Evolutionary conservation across 2,329 filamentous ascomycete genomes (phyloP).

Genomic region (Ophiostoma himal-ulmi): DNA sequence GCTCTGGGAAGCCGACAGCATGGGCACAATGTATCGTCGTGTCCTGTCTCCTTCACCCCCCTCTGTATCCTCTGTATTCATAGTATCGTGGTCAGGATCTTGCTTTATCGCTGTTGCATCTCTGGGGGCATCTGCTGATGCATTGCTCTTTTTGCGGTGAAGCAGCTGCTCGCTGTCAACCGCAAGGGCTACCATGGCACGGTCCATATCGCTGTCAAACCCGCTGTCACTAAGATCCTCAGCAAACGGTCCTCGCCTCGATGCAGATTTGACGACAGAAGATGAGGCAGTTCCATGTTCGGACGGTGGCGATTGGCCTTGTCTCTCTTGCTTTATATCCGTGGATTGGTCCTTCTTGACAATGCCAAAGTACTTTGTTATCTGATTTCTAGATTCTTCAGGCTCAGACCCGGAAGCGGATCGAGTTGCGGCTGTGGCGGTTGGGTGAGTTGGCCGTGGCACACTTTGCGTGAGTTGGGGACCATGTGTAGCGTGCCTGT

Average conservation of each 20-base stretch:
- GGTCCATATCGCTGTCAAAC: conserved; percentile 27
- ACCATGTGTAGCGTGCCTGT: neutral
- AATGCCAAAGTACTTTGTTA: conserved; percentile 24
- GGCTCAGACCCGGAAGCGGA: neutral
- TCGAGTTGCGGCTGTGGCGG: neutral
- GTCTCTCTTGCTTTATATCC: neutral
- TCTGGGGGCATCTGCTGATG: neutral
- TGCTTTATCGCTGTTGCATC: neutral
- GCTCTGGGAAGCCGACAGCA: neutral
- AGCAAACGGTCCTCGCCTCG: conserved; percentile 13
- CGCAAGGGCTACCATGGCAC: conserved; percentile 23
- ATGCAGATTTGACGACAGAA: no score
- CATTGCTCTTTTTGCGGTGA: neutral
- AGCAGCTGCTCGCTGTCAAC: conserved; percentile 19
- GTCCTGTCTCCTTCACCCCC: neutral
- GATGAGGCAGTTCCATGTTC: neutral
- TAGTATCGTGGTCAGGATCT: neutral
- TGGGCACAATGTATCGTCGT: neutral
- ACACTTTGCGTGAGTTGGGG: neutral
- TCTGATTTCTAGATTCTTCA: conserved; percentile 12
- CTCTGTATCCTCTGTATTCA: neutral
- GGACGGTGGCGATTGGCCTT: neutral
- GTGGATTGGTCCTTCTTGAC: neutral
- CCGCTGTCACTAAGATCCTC: conserved; percentile 18
- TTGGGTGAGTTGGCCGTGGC: neutral